These are phyloP conservation scores for Anastatica hierochuntica DNA, from an alignment of 345 rosid genomes.

Conservation along the genomic window DNA sequence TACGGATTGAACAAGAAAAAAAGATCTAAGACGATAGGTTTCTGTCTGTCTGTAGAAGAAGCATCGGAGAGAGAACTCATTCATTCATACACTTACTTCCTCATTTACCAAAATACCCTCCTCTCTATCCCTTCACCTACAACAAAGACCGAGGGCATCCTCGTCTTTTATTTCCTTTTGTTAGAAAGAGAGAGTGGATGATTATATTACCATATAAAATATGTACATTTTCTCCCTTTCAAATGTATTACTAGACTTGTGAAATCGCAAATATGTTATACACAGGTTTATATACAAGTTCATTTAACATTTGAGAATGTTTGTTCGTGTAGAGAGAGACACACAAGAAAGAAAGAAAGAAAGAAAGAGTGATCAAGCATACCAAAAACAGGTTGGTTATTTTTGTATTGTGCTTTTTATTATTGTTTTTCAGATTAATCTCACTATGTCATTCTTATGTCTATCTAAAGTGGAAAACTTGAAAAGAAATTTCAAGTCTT, in stretches of 20 bases:
- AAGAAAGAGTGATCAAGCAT: constrained; percentile 31
- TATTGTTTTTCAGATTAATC: constrained; percentile 41
- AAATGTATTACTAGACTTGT: no score
- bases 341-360: neutral
- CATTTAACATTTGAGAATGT: neutral
- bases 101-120: constrained; percentile 6
- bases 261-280: no score
- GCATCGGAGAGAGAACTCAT: neutral
- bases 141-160: neutral
- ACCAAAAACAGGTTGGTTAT: constrained; percentile 81
- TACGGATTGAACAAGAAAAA: no score
- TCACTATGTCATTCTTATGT: constrained; percentile 53
- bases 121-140: neutral
- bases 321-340: neutral
- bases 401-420: constrained; percentile 57
- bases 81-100: neutral
- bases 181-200: no score
- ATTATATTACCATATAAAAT: no score
- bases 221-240: no score
- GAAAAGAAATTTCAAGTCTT: constrained; percentile 58
- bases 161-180: constrained; percentile 1
- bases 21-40: constrained; percentile 1
- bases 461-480: constrained; percentile 56
- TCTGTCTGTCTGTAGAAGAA: neutral
- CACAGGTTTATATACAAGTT: neutral